A percentile compares a stretch with the other conserved stretches of the same genome.
Conservation (phyloP, 1,284 basidiomycete genomes). For the Trichosporon ovoides region DNA sequence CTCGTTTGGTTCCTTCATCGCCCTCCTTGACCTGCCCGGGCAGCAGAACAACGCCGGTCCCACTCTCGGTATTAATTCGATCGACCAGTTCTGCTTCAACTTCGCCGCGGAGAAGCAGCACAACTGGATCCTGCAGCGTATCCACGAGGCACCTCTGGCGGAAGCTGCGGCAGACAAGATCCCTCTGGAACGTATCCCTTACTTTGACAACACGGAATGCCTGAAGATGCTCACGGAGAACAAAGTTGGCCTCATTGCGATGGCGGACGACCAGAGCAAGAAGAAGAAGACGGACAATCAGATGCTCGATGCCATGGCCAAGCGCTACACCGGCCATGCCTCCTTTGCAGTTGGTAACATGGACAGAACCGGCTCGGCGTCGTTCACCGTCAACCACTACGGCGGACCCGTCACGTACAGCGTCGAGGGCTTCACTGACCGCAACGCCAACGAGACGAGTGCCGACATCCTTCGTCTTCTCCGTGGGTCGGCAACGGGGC, state of each 20-base stretch:
- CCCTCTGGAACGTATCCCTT: constrained; percentile 57
- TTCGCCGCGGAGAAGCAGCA: constrained; percentile 89
- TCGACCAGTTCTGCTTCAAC: constrained; percentile 96
- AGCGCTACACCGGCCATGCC: constrained; percentile 89
- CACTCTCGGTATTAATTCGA: constrained; percentile 69
- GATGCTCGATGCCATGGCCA: constrained; percentile 90
- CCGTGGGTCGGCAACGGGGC: constrained; percentile 54
- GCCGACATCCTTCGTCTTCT: constrained; percentile 89
- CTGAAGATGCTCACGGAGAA: constrained; percentile 77
- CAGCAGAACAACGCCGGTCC: constrained; percentile 70
- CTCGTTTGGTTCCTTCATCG: constrained; percentile 85
- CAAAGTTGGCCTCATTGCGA: constrained; percentile 88
- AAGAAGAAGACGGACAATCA: constrained; percentile 87
- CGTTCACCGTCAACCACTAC: constrained; percentile 90
- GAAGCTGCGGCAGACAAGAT: constrained; percentile 87
- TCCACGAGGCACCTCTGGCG: constrained; percentile 64
- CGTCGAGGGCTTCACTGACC: constrained; percentile 78
- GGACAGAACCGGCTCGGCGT: constrained; percentile 72
- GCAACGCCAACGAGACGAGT: constrained; percentile 83
- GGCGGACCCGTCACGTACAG: constrained; percentile 88
- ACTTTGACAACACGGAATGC: constrained; percentile 89
- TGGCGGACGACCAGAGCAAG: constrained; percentile 93
- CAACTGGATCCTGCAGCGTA: constrained; percentile 69
- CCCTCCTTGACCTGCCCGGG: constrained; percentile 94
- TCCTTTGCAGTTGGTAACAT: constrained; percentile 75